phyloP scores from a whole-genome alignment of 2,329 filamentous ascomycete species.

The Fusarium sambucinum region DNA sequence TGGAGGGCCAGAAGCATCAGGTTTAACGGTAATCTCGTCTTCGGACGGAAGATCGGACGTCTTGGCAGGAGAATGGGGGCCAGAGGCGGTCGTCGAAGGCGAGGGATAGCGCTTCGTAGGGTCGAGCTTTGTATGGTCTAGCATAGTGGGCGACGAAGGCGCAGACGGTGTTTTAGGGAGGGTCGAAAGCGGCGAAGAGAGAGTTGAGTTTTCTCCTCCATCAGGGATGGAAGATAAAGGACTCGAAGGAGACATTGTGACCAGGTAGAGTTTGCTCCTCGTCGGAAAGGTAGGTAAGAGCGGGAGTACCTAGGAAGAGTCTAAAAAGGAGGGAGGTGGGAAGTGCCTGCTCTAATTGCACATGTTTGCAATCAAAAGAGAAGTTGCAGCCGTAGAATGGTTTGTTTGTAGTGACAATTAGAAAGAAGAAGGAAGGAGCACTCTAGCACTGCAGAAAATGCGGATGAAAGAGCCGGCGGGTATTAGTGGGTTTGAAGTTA shows the following conservation, averaged over 20 bases:
- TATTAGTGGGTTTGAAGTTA: background rate
- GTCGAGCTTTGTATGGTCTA: constrained; percentile 57
- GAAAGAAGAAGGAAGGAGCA: constrained; percentile 13
- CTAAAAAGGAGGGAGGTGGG: constrained; percentile 15
- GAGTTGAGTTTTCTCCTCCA: constrained; percentile 54
- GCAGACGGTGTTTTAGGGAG: constrained; percentile 66
- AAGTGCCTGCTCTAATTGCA: constrained; percentile 34
- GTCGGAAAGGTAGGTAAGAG: background rate
- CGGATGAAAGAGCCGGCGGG: background rate
- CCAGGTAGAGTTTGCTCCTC: constrained; percentile 22
- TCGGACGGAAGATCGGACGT: constrained; percentile 54
- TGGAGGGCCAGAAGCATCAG: constrained; percentile 59
- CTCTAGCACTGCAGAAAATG: constrained; percentile 3
- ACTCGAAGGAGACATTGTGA: constrained; percentile 48
- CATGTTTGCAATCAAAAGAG: constrained; percentile 29
- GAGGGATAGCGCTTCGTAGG: constrained; percentile 64
- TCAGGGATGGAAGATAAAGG: constrained; percentile 50
- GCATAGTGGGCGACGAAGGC: constrained; percentile 59
- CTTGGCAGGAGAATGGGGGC: constrained; percentile 65
- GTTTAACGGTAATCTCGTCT: constrained; percentile 50
- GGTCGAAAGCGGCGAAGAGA: constrained; percentile 67
- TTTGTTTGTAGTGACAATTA: background rate
- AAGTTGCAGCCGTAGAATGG: constrained; percentile 6
- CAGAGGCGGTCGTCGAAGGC: constrained; percentile 63
- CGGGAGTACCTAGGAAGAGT: constrained; percentile 13